Evolutionary conservation across 441 rosid genomes (phyloP).

Genomic region (Kokia cookei): DNA sequence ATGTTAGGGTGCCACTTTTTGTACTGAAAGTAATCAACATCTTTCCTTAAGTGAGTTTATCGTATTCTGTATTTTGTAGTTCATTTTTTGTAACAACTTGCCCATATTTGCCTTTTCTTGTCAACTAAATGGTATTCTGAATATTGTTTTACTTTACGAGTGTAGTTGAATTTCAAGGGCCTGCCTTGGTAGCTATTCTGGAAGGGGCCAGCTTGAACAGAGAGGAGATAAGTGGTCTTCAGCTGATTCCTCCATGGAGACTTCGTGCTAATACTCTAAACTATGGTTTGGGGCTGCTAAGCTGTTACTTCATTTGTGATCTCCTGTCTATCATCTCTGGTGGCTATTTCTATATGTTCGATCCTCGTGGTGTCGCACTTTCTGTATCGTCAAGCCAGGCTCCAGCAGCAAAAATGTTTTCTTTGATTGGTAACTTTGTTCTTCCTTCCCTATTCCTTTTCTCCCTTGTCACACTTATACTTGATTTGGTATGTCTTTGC

Average conservation of each 20-base stretch:
- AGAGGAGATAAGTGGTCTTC: conserved; percentile 93
- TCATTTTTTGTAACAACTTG: neutral
- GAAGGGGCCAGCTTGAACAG: conserved; percentile 87
- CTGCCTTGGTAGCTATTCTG: conserved; percentile 83
- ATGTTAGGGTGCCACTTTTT: neutral
- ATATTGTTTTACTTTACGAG: conserved; percentile 12
- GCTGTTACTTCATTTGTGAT: conserved; percentile 81
- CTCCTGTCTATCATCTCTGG: conserved; percentile 85
- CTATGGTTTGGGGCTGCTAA: conserved; percentile 94
- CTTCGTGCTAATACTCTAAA: conserved; percentile 79
- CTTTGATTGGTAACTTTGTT: conserved; percentile 63
- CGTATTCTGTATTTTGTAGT: neutral
- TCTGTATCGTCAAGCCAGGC: conserved; percentile 58
- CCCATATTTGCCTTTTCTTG: conserved; percentile 3
- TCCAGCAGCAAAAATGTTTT: conserved; percentile 88
- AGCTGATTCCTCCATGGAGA: conserved; percentile 95
- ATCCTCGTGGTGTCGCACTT: conserved; percentile 85
- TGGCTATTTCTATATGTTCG: conserved; percentile 91
- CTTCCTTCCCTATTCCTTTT: neutral
- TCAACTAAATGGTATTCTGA: conserved; percentile 9
- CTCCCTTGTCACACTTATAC: neutral
- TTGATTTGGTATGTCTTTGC: neutral
- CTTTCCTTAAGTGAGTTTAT: neutral
- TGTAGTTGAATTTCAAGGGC: conserved; percentile 96
- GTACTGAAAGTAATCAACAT: neutral